Base-by-base conservation (phyloP, 768 basidiomycete genomes). In the Suillus ampliporus region DNA sequence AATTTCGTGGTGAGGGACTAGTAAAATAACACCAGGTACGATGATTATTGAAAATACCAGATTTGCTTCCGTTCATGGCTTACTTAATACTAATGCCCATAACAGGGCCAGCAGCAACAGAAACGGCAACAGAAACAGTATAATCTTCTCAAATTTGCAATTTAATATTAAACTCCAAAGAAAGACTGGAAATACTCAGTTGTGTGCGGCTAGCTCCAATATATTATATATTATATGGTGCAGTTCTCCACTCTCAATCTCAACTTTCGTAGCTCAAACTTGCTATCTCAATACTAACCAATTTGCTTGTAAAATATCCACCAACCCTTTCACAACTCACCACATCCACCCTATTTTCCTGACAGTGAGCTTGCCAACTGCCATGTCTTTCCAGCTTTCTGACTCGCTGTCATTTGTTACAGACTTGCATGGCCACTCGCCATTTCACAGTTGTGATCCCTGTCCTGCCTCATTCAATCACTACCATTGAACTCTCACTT, bases 281-380 rank as follows among this genome's bases (percentile, higher is more conserved):
- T 21, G 86, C 91, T 0, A 76, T 96, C 37, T 71, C 74, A 46
- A 87, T 91, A 0, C 78, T 95, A 1, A 78, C 76, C 56, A 71
- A 83, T 66, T 83, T 96, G 44, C 70, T 93, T 35, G 76, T 76
- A 5, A 85, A 90, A 65, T 94, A 89, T 67, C 77, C 88, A 0
- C 84, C 83, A 6, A 78, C 83, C 26, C 75, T 75, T 0, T 83
- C 84, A 9, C 82, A 86, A 70, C 82, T 93, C 31, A 92, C 92
- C 0, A 80, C 88, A 77, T 94, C 23, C 94, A 95, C 68, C 80
- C 86, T 3, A 76, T 88, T 31, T 89, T 92, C 68, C 71, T 93
- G 40, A 81, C 82, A 61, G 90, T 89, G 60, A 64, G 86, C 68
- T 34, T 61, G 44, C 28, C 26, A 10, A 14, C 23, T 28, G 26